Conservation (phyloP, 768 basidiomycete species). For the Hortiboletus flavorubellus region DNA sequence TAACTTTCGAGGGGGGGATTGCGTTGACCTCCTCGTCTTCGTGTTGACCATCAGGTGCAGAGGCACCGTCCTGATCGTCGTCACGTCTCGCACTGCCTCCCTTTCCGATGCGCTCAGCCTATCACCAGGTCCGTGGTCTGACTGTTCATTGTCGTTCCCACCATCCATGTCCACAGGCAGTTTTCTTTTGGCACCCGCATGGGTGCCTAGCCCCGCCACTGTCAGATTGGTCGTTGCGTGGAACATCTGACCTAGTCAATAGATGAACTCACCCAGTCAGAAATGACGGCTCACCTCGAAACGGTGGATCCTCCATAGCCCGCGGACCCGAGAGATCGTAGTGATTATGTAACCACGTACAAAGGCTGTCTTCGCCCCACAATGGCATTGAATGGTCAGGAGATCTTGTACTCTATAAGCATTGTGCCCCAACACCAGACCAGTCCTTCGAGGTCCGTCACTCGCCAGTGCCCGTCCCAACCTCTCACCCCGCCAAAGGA, state of each 20-base stretch:
- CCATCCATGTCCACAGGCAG: not conserved
- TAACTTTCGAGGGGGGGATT: not conserved
- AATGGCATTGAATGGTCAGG: slow-evolving; percentile 15
- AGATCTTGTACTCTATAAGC: slow-evolving; percentile 28
- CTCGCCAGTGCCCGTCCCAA: not conserved
- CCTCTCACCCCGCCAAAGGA: slow-evolving; percentile 39
- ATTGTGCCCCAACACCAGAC: slow-evolving; percentile 15
- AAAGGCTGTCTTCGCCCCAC: not conserved
- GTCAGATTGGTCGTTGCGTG: not conserved
- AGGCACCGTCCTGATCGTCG: not conserved
- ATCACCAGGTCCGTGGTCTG: not conserved
- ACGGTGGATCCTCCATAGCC: not conserved
- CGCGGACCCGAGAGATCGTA: not conserved
- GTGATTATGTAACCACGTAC: slow-evolving; percentile 14
- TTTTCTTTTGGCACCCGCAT: not conserved
- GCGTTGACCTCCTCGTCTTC: slow-evolving; percentile 9
- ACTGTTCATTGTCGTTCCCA: not conserved
- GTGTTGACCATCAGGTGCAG: not conserved
- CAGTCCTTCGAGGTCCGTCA: slow-evolving; percentile 25
- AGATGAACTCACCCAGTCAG: not conserved
- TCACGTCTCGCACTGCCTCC: not conserved
- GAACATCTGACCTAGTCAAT: not conserved
- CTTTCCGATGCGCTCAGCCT: not conserved
- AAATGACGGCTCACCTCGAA: not conserved
- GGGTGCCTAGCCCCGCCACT: not conserved